Percentiles rank a stretch among this genome's conserved stretches.
These are phyloP conservation scores for Globisporangium heterothallicum DNA, from an alignment of 352 stramenopile genomes.

Conservation along the genomic window DNA sequence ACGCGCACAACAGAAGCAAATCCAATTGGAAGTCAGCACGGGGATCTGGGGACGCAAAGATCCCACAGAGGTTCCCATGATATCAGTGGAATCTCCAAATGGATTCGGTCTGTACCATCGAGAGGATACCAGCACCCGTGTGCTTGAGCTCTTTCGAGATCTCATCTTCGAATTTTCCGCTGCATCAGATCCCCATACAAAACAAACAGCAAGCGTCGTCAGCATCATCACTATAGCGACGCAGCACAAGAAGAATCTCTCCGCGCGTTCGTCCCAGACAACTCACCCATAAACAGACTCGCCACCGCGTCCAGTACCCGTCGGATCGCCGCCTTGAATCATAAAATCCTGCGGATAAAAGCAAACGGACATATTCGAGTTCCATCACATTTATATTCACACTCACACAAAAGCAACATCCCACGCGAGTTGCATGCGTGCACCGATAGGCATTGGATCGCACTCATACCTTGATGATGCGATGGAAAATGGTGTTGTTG, in stretches of 20 bases:
- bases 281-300: slow-evolving; percentile 89
- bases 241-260: neutral
- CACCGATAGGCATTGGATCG: neutral
- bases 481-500: slow-evolving; percentile 95
- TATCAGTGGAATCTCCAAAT: no score
- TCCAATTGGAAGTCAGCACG: no score
- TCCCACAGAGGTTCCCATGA: no score
- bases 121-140: slow-evolving; percentile 89
- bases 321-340: slow-evolving; percentile 94
- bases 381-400: no score
- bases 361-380: neutral
- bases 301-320: slow-evolving; percentile 88
- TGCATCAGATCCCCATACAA: slow-evolving; percentile 9
- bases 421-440: no score
- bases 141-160: slow-evolving; percentile 92
- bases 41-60: no score
- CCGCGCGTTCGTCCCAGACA: no score
- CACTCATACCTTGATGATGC: slow-evolving; percentile 87
- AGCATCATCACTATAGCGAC: neutral
- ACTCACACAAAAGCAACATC: neutral
- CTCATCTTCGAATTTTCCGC: slow-evolving; percentile 93
- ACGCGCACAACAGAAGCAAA: neutral
- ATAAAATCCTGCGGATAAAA: slow-evolving; percentile 84
- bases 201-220: neutral
- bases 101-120: slow-evolving; percentile 46